A percentile compares a stretch with the other conserved stretches of the same genome.
Conservation (phyloP, 345 rosid species). For the Erodium maritimum region DNA sequence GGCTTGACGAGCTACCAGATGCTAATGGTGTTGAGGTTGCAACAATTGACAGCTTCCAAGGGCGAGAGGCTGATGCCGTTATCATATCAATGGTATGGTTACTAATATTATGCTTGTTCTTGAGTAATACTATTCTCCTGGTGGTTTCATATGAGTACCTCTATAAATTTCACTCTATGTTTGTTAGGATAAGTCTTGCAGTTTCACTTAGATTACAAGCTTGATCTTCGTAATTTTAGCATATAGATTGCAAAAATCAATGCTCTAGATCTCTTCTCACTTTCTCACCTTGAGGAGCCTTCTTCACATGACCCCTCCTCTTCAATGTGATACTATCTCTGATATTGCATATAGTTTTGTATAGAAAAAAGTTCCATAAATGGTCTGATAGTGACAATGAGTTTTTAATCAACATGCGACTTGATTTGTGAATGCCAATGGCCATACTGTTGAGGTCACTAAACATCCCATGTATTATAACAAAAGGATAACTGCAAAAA, state of each 20-base stretch:
- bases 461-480: no score
- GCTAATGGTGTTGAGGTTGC: conserved; percentile 84
- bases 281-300: no score
- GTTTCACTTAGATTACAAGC: not conserved
- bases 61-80: conserved; percentile 93
- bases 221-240: not conserved
- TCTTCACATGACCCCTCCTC: no score
- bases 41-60: conserved; percentile 95
- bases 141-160: not conserved
- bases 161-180: not conserved
- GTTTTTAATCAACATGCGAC: no score
- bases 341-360: not conserved
- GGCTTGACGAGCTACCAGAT: conserved; percentile 70
- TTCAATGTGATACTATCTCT: not conserved
- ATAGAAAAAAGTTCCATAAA: no score
- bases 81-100: conserved; percentile 83
- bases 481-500: no score
- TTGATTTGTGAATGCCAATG: no score
- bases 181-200: not conserved
- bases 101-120: not conserved
- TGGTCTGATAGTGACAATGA: no score
- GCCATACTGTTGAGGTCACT: no score
- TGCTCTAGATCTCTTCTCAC: no score
- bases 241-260: no score
- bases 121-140: not conserved